Evolutionary conservation across 2,329 filamentous ascomycete species (phyloP).

Genomic region (Fusarium penzigii): DNA sequence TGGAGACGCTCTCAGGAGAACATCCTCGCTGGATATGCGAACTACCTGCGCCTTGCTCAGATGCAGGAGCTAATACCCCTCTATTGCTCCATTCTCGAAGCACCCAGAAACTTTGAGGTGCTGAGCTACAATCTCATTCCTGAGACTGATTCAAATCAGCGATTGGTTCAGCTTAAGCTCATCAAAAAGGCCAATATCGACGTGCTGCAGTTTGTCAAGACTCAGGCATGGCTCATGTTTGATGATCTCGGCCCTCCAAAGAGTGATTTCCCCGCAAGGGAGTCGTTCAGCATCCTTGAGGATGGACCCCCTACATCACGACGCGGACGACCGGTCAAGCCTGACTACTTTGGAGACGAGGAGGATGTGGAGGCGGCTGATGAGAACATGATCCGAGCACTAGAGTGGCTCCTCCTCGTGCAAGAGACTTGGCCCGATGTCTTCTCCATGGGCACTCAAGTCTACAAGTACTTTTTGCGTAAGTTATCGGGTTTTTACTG

Average conservation of each 20-base stretch:
- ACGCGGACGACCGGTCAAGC: constrained; percentile 63
- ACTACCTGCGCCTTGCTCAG: constrained; percentile 70
- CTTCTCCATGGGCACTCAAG: constrained; percentile 65
- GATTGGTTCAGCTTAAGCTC: constrained; percentile 68
- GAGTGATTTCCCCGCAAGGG: constrained; percentile 40
- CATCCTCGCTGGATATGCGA: constrained; percentile 79
- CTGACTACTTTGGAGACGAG: constrained; percentile 70
- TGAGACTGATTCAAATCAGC: constrained; percentile 65
- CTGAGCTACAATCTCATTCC: constrained; percentile 77
- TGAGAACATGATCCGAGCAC: constrained; percentile 70
- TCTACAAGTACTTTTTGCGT: constrained; percentile 87
- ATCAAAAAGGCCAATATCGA: constrained; percentile 77
- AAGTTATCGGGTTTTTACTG: constrained; percentile 42
- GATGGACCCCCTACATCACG: constrained; percentile 33
- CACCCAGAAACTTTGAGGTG: constrained; percentile 65
- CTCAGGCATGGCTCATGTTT: constrained; percentile 59
- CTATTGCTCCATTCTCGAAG: constrained; percentile 79
- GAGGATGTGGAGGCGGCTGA: constrained; percentile 59
- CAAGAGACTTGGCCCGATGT: constrained; percentile 71
- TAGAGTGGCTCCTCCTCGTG: constrained; percentile 83
- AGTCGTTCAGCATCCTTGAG: constrained; percentile 54
- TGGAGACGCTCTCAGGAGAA: constrained; percentile 63
- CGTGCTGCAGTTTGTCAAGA: constrained; percentile 69
- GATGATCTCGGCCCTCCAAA: constrained; percentile 43
- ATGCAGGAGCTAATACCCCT: constrained; percentile 80